A percentile compares a stretch with the other conserved stretches of the same genome.
These are phyloP conservation scores for Carex scoparia DNA, from an alignment of 176 grass and related monocot genomes.

Conservation along the genomic window DNA sequence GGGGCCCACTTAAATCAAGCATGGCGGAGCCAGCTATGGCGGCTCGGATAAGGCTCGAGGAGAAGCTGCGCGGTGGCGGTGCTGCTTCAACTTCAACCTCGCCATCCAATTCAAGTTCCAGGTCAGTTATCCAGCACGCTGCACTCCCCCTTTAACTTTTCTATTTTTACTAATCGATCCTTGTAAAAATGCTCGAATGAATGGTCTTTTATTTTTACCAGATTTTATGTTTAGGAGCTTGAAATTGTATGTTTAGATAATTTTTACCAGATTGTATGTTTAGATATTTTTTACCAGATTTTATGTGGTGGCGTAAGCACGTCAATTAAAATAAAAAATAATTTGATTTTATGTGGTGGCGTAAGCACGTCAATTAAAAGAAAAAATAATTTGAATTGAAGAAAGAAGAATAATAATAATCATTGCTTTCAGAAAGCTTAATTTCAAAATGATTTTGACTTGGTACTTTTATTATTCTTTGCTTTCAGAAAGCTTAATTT, in stretches of 20 bases:
- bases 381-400: not conserved
- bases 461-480: not conserved
- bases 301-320: too few relatives aligned
- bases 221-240: not conserved
- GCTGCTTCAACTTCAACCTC: not conserved
- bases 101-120: constrained; percentile 21
- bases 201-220: too few relatives aligned
- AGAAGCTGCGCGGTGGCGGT: constrained; percentile 54
- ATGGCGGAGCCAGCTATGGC: constrained; percentile 47
- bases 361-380: not conserved
- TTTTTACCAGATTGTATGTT: too few relatives aligned
- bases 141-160: not conserved
- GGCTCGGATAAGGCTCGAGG: constrained; percentile 66
- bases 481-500: too few relatives aligned
- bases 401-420: not conserved
- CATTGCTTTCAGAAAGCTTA: not conserved
- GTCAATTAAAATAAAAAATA: too few relatives aligned
- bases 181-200: too few relatives aligned
- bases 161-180: not conserved
- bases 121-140: not conserved
- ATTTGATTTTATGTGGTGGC: too few relatives aligned
- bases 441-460: not conserved
- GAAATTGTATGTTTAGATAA: too few relatives aligned
- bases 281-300: too few relatives aligned
- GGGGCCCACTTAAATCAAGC: not conserved